Evolutionary conservation across 805 yeast genomes (phyloP), one percentile per base, ranked within the genome.

Genomic region (Clavispora phyllophila): DNA sequence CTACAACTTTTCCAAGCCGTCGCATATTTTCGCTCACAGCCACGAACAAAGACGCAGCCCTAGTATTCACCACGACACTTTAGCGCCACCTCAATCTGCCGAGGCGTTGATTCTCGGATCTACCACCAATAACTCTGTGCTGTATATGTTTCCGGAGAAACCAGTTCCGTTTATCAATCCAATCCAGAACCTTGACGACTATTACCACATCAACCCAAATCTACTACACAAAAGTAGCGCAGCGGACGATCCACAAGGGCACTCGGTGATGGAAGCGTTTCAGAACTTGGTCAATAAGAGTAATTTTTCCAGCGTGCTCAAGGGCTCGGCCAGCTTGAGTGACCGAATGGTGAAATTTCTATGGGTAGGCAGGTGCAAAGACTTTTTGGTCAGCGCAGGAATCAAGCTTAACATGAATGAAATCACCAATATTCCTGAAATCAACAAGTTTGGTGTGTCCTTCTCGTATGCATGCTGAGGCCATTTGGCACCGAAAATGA

Each of bases 361-460:
- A 36, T 91, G 97, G 96, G 96, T 87, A 54, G 96, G 97, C 0
- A 78, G 84, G 47, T 79, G 78, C 54, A 82, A 84, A 53, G 95
- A 87, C 34, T 85, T 91, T 58, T 60, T 91, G 40, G 66, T 90
- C 2, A 79, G 87, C 38, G 76, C 91, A 1, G 97, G 97, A 0
- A 70, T 79, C 6, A 79, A 74, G 42, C 45, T 86, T 3, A 66
- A 66, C 36, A 45, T 73, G 20, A 71, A 68, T 41, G 48, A 52
- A 2, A 40, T 39, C 12, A 67, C 72, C 1, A 58, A 64, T 18
- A 62, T 61, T 4, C 83, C 84, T 3, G 77, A 70, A 36, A 48
- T 78, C 8, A 63, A 67, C 18, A 69, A 70, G 24, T 66, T 81
- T 53, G 91, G 91, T 1, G 48, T 84, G 5, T 75, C 79, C 36